A percentile compares a stretch with the other conserved stretches of the same genome.
These are phyloP conservation scores for Thalassiosira hispida DNA, from an alignment of 352 stramenopile species.

Conservation along the genomic window DNA sequence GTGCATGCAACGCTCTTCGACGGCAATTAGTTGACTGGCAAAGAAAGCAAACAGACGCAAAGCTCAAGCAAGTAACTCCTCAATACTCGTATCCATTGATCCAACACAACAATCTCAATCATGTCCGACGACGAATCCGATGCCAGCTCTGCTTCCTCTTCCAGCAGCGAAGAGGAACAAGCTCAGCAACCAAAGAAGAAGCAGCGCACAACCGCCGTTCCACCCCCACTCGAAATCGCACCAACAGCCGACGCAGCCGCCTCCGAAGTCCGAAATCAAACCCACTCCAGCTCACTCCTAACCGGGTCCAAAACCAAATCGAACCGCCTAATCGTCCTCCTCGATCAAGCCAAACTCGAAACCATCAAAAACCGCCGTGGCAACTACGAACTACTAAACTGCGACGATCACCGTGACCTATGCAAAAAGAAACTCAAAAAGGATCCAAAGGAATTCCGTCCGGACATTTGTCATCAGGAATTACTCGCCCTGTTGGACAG, in stretches of 20 bases:
- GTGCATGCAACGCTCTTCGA: too few relatives aligned
- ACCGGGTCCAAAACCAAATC: slow-evolving; percentile 26
- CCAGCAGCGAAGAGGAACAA: slow-evolving; percentile 42
- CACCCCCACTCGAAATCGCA: slow-evolving; percentile 64
- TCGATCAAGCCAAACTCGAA: slow-evolving; percentile 98
- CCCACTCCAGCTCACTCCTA: slow-evolving; percentile 40
- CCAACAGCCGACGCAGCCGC: slow-evolving; percentile 47
- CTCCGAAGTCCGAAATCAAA: slow-evolving; percentile 26
- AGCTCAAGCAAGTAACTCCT: too few relatives aligned
- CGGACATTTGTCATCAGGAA: slow-evolving; percentile 99
- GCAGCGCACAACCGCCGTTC: slow-evolving; percentile 33
- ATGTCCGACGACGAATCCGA: slow-evolving; percentile 52
- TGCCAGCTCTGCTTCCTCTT: slow-evolving; percentile 36
- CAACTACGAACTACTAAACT: slow-evolving; percentile 99
- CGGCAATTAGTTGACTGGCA: too few relatives aligned
- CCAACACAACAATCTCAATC: slow-evolving; percentile 3
- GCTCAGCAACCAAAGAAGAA: slow-evolving; percentile 50
- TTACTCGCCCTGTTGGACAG: slow-evolving; percentile 98
- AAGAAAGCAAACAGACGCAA: too few relatives aligned
- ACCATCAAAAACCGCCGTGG: slow-evolving; percentile 98
- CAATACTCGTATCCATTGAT: background rate
- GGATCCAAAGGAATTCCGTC: slow-evolving; percentile 95
- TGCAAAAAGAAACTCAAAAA: slow-evolving; percentile 83
- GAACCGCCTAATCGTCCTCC: slow-evolving; percentile 92
- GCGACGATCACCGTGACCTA: slow-evolving; percentile 95